Evolutionary conservation across 768 basidiomycete genomes (phyloP), one percentile per base, ranked within the genome.

Genomic region (Hortiboletus campestris): DNA sequence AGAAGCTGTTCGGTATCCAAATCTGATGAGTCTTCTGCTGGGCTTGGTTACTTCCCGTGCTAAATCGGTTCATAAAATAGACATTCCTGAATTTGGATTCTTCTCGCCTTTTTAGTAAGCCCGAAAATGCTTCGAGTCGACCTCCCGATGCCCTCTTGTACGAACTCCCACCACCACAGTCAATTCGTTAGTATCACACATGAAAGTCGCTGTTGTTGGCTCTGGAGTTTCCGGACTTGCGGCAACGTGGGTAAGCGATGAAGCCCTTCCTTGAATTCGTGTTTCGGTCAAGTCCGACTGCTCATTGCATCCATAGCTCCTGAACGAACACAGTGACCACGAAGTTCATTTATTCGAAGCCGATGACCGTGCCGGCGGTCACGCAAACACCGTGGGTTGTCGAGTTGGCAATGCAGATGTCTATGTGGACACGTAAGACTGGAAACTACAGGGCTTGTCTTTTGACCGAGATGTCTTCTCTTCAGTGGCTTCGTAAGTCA

Each of bases 201-300:
- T 61, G 59, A 84, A 77, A 62, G 75, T 91, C 43, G 89, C 88
- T 3, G 84, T 91, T 29, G 80, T 91, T 19, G 90, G 88, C 6
- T 84, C 86, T 42, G 89, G 89, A 9, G 83, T 88, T n/a, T 84
- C 86, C 34, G 89, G 89, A n/a, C 78, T 92, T 4, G 85, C 78
- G 19, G 85, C 88, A 14, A 84, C 85, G 11, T 91, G 89, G 88
- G 87, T 84, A 52, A 58, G 78, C 10, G 25, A 2, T 34, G 14
- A 51, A 39, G 13, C 19, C 34, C 46, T 20, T 31, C 13, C 12
- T 25, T 25, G 25, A 19, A 19, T 14, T 12, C 28, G 11, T 6
- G 13, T 17, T 34, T 35, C 20, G 20, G 46, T 35, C 6, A 10
- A 25, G 16, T 10, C 16, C 25, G 16, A 43, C n/a, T 20, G 25